Base-by-base conservation (phyloP, 352 stramenopile species). In the Lagenidium sp. region DNA sequence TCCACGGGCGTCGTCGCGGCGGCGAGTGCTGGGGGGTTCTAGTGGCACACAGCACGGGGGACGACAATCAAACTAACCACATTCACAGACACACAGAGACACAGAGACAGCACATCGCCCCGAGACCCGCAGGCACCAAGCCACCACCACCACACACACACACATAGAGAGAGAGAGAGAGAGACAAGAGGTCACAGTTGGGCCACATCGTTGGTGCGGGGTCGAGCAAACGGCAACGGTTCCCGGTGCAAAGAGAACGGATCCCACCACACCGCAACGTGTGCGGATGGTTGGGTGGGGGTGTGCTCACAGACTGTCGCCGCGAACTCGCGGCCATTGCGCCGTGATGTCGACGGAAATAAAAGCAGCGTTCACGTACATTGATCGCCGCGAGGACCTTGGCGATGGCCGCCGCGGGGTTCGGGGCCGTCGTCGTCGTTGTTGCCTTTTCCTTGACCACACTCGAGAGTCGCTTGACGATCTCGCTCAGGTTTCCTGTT, bases 401-500 rank as follows among this genome's bases (percentile, higher is more conserved):
- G 47, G 44, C 15, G 47, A 50, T 15, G 42, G 46, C 4, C 68
- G 56, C 38, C 76, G 53, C 41, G 70, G 57, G 2, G 57, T n/a
- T n/a, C n/a, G n/a, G n/a, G n/a, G n/a, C n/a, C n/a, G n/a, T n/a
- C n/a, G n/a, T n/a, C n/a, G n/a, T n/a, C n/a, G n/a, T n/a, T n/a
- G 64, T 51, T 15, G 54, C 64, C 36, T 85, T 80, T 44, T 85
- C 58, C 50, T 85, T 68, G 19, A 89, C 73, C 20, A 89, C 65
- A 16, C 50, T 69, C 20, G 73, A 80, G 15, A 89, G 50, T 8
- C 61, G 53, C 66, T 72, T 71, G 11, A 84, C 76, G 15, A 89
- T 74, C 36, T 83, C 76, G 28, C 53, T 66, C 46, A 85, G 45
- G 11, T 64, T 48, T 34, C 41, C 55, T 55, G 25, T 38, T 34